These are phyloP conservation scores for Trichophyton equinum DNA, from an alignment of 2,329 filamentous ascomycete genomes.

Conservation along the genomic window DNA sequence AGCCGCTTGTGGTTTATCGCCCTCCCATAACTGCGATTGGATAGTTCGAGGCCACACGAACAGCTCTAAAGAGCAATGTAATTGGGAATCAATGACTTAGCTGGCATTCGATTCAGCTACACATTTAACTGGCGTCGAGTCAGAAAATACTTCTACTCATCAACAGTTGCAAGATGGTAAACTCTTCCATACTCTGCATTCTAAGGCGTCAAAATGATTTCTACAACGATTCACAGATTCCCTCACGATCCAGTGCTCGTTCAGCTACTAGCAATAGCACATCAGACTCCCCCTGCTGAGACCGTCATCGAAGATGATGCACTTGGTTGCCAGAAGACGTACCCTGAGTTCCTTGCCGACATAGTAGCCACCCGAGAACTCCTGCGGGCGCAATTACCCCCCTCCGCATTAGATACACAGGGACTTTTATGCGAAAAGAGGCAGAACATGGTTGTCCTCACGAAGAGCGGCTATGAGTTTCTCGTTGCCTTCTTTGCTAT, in stretches of 20 bases:
- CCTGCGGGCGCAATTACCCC: constrained; percentile 20
- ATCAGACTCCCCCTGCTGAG: neutral
- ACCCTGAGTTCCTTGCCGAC: constrained; percentile 35
- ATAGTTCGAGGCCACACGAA: no score
- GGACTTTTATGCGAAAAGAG: constrained; percentile 26
- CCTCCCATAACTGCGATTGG: no score
- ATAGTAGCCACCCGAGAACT: constrained; percentile 32
- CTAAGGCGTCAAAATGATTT: no score
- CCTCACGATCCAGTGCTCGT: constrained; percentile 10
- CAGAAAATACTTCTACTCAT: no score
- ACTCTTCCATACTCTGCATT: no score
- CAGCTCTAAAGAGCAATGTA: no score
- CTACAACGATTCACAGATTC: neutral
- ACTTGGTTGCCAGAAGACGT: constrained; percentile 17
- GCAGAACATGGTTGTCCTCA: constrained; percentile 29
- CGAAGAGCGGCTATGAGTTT: constrained; percentile 37
- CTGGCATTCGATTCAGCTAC: no score
- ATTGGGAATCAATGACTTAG: no score
- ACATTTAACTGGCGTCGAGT: no score
- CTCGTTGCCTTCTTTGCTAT: constrained; percentile 36
- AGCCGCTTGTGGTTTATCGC: no score
- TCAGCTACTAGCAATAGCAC: neutral
- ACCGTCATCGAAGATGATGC: constrained; percentile 8
- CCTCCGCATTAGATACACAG: constrained; percentile 22
- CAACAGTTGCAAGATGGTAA: no score